Evolutionary conservation across 1,284 basidiomycete genomes (phyloP).

Genomic region (Phylloporus sp.): DNA sequence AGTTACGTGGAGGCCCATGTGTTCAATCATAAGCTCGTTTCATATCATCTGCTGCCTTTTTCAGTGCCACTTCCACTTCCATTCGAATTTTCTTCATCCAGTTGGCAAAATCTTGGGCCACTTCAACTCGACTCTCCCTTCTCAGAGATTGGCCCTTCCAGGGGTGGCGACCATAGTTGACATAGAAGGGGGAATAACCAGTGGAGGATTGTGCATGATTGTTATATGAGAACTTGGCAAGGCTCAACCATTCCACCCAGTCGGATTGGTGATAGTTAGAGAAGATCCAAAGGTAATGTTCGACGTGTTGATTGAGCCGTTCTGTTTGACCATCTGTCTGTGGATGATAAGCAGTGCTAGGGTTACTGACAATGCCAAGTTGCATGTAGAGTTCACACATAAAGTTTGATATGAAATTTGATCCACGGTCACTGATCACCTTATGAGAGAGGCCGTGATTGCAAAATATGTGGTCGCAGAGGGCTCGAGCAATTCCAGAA

Average conservation of each 20-base stretch:
- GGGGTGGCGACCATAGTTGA: background rate
- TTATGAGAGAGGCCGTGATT: background rate
- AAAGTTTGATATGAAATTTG: background rate
- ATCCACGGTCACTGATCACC: slow-evolving; percentile 26
- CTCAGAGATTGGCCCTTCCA: background rate
- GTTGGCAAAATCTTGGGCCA: background rate
- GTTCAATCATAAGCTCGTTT: background rate
- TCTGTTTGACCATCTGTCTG: background rate
- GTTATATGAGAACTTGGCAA: background rate
- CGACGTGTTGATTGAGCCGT: background rate
- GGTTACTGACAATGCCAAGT: background rate
- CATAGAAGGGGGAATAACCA: background rate
- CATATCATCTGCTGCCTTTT: background rate
- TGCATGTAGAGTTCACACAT: background rate
- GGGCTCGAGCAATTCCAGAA: slow-evolving; percentile 28
- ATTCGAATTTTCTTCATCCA: background rate
- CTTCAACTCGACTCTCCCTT: too few species aligned
- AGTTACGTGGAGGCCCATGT: background rate
- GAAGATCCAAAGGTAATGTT: background rate
- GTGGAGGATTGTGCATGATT: background rate
- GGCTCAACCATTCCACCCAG: background rate
- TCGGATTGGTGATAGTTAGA: background rate
- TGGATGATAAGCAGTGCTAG: background rate
- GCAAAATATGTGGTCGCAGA: slow-evolving; percentile 38
- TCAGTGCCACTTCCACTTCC: background rate